Evolutionary conservation across 345 rosid genomes (phyloP).

Genomic region (Gossypium stocksii): DNA sequence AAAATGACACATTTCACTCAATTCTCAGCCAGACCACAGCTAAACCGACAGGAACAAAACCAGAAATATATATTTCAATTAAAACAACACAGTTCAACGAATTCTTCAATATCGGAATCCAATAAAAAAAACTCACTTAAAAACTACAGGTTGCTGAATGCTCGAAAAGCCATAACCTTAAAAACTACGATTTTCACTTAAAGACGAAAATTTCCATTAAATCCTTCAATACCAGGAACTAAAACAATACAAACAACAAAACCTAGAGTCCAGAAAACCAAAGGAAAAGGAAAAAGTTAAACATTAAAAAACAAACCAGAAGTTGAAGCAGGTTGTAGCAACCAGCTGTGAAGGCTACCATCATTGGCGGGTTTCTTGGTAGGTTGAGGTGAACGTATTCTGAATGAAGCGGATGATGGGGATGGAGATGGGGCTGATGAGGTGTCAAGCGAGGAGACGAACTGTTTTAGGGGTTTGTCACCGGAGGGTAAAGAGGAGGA

Average conservation of each 20-base stretch:
- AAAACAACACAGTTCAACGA: background rate
- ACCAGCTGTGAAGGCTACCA: background rate
- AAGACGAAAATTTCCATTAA: background rate
- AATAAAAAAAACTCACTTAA: background rate
- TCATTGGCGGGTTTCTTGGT: slow-evolving; percentile 3
- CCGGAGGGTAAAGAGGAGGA: background rate
- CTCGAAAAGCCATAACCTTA: background rate
- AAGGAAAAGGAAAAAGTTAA: background rate
- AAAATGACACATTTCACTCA: background rate
- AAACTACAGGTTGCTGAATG: background rate
- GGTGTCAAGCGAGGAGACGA: slow-evolving; percentile 13
- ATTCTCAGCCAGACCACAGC: background rate
- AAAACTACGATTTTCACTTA: background rate
- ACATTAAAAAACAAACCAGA: slow-evolving; percentile 21
- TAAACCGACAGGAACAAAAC: background rate
- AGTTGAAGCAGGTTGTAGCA: slow-evolving; percentile 13
- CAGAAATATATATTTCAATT: background rate
- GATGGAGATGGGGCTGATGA: background rate
- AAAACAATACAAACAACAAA: background rate
- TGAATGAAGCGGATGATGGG: background rate
- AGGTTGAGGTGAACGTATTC: background rate
- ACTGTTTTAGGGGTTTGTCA: slow-evolving; percentile 12
- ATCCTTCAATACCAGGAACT: slow-evolving; percentile 3
- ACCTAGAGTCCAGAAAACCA: background rate
- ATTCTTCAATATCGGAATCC: background rate